phyloP scores from a whole-genome alignment of 208 protist genomes.

The Phytomonas sp. region DNA sequence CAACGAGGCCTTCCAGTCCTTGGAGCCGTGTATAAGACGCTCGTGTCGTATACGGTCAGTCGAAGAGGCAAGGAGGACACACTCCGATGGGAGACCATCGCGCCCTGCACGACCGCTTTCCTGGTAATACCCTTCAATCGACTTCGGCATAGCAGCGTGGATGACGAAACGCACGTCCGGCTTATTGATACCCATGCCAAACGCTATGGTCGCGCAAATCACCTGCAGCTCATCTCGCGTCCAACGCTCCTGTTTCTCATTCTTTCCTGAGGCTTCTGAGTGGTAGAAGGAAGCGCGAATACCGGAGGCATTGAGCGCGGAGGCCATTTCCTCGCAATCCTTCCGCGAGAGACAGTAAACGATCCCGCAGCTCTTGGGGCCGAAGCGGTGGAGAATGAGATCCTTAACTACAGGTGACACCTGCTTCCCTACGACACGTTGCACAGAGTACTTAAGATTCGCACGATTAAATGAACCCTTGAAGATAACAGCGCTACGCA shows the following conservation, averaged over 20 bases:
- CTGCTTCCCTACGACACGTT: slow-evolving; percentile 39
- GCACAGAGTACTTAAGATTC: slow-evolving; percentile 75
- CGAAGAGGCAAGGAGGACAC: slow-evolving; percentile 64
- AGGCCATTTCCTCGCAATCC: slow-evolving; percentile 77
- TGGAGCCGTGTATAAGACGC: slow-evolving; percentile 71
- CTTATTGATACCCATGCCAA: slow-evolving; percentile 98
- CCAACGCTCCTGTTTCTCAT: slow-evolving; percentile 85
- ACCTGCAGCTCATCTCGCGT: slow-evolving; percentile 87
- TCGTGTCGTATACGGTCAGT: slow-evolving; percentile 68
- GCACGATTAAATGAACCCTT: slow-evolving; percentile 75
- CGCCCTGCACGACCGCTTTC: slow-evolving; percentile 95
- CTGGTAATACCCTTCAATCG: slow-evolving; percentile 97
- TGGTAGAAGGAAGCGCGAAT: slow-evolving; percentile 73
- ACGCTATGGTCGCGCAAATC: slow-evolving; percentile 97
- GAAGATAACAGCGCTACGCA: slow-evolving; percentile 67
- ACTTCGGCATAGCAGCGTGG: slow-evolving; percentile 95
- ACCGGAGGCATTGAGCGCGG: slow-evolving; percentile 29
- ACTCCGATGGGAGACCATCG: slow-evolving; percentile 87
- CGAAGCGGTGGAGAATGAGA: slow-evolving; percentile 53
- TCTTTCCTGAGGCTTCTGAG: slow-evolving; percentile 55
- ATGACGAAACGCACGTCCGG: slow-evolving; percentile 97
- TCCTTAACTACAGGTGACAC: slow-evolving; percentile 41
- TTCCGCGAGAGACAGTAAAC: slow-evolving; percentile 83
- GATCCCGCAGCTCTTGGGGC: slow-evolving; percentile 65
- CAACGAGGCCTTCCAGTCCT: slow-evolving; percentile 65